phyloP scores from a whole-genome alignment of 2,329 filamentous ascomycete genomes.

The Paraphaeosphaeria minitans region DNA sequence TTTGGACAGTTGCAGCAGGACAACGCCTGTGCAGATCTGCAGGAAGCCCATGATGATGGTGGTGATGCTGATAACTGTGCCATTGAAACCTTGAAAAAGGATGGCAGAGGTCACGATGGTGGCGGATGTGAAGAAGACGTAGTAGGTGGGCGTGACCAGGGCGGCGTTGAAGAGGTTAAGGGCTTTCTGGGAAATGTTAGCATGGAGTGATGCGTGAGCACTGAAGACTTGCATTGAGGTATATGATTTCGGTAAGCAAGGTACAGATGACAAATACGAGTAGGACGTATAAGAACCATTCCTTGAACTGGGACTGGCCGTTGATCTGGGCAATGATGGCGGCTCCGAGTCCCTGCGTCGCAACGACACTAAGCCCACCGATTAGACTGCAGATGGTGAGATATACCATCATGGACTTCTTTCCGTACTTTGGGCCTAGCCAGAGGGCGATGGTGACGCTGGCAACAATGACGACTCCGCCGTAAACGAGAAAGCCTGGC shows the following conservation, averaged over 20 bases:
- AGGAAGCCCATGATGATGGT: constrained; percentile 94
- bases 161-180: constrained; percentile 96
- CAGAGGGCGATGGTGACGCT: constrained; percentile 75
- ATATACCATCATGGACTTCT: constrained; percentile 97
- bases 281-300: constrained; percentile 95
- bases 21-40: constrained; percentile 89
- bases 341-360: constrained; percentile 89
- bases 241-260: constrained; percentile 90
- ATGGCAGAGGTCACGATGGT: constrained; percentile 94
- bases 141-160: constrained; percentile 96
- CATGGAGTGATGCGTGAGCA: constrained; percentile 8
- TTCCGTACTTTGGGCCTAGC: constrained; percentile 85
- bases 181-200: constrained; percentile 78
- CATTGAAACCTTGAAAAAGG: constrained; percentile 92
- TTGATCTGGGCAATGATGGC: constrained; percentile 86
- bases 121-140: constrained; percentile 95
- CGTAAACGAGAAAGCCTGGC: constrained; percentile 84
- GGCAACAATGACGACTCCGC: constrained; percentile 79
- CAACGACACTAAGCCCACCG: constrained; percentile 91
- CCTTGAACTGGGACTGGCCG: constrained; percentile 85
- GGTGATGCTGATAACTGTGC: constrained; percentile 76
- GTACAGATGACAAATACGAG: constrained; percentile 90
- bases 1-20: constrained; percentile 94
- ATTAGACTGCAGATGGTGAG: constrained; percentile 95
- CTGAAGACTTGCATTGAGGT: constrained; percentile 77